A percentile compares a stretch with the other conserved stretches of the same genome.
Evolutionary conservation across 805 yeast genomes (phyloP).

Genomic region (Monosporozyma siamensis): DNA sequence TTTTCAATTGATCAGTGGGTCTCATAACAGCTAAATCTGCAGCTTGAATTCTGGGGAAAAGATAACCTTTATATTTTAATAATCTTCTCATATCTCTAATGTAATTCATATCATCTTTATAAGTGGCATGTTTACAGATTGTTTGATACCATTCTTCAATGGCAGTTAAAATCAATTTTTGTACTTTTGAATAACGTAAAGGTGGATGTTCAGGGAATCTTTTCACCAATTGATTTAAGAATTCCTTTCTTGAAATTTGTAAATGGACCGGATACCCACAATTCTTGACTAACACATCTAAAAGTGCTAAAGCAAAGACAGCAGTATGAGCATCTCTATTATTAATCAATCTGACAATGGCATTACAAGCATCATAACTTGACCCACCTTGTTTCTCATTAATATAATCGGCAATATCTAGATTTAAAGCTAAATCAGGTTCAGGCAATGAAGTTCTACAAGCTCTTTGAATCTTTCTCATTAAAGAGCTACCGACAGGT

Average conservation of each 20-base stretch:
- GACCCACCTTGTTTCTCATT: constrained; percentile 85
- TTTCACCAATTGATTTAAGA: constrained; percentile 84
- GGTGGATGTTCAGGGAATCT: constrained; percentile 95
- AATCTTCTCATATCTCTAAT: constrained; percentile 94
- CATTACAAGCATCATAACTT: constrained; percentile 87
- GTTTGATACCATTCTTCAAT: constrained; percentile 98
- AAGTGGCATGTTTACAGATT: constrained; percentile 77
- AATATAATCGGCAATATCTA: constrained; percentile 88
- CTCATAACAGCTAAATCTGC: constrained; percentile 91
- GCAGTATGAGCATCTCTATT: constrained; percentile 77
- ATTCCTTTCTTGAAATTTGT: constrained; percentile 91
- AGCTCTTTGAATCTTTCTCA: constrained; percentile 56
- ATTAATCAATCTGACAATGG: constrained; percentile 74
- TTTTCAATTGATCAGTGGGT: constrained; percentile 78
- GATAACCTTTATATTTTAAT: constrained; percentile 80
- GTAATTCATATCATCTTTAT: constrained; percentile 85
- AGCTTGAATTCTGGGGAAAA: constrained; percentile 81
- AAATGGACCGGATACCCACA: constrained; percentile 97
- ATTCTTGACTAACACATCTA: constrained; percentile 90
- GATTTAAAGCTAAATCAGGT: constrained; percentile 79
- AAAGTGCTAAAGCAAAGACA: constrained; percentile 66
- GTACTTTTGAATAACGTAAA: constrained; percentile 69
- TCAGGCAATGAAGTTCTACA: constrained; percentile 73
- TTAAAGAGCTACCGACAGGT: constrained; percentile 27
- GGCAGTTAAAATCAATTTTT: constrained; percentile 74